Conservation (phyloP, 176 grass and related monocot species). For the Bromus sterilis region DNA sequence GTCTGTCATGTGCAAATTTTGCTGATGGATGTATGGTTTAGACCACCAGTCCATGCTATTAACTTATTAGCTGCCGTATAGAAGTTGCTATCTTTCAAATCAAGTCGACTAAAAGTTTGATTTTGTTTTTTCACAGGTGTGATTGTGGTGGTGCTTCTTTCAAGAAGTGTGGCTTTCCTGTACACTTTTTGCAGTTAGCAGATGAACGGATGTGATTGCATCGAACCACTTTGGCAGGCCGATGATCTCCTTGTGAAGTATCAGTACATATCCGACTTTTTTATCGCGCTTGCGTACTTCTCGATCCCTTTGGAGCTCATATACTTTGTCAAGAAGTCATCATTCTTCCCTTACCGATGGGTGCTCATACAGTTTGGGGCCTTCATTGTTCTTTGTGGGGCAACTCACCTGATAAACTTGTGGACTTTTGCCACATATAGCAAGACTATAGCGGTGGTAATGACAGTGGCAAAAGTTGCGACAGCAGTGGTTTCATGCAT, state of each 20-base stretch:
- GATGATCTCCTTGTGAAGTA: conserved; percentile 94
- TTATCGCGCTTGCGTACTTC: conserved; percentile 82
- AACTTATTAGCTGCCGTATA: neutral
- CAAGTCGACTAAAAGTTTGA: neutral
- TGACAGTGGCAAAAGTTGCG: conserved; percentile 51
- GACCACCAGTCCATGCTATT: neutral
- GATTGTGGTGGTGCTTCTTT: neutral
- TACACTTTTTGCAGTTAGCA: neutral
- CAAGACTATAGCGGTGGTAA: conserved; percentile 48
- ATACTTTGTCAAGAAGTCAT: conserved; percentile 81
- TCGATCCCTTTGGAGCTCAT: conserved; percentile 93
- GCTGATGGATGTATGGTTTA: neutral
- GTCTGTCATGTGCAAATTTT: neutral
- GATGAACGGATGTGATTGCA: conserved; percentile 86
- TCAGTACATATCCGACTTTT: conserved; percentile 93
- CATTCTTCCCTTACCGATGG: conserved; percentile 76
- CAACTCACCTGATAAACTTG: conserved; percentile 75
- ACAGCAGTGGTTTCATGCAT: conserved; percentile 79
- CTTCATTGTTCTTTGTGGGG: conserved; percentile 85
- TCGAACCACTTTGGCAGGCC: conserved; percentile 64
- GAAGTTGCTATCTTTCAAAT: neutral
- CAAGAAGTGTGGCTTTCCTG: conserved; percentile 2
- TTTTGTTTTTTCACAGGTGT: conserved; percentile 9
- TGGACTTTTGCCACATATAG: conserved; percentile 69
- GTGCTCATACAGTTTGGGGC: conserved; percentile 87